Base-by-base conservation (phyloP, 2,329 filamentous ascomycete genomes). In the Dactylonectria macrodidyma region DNA sequence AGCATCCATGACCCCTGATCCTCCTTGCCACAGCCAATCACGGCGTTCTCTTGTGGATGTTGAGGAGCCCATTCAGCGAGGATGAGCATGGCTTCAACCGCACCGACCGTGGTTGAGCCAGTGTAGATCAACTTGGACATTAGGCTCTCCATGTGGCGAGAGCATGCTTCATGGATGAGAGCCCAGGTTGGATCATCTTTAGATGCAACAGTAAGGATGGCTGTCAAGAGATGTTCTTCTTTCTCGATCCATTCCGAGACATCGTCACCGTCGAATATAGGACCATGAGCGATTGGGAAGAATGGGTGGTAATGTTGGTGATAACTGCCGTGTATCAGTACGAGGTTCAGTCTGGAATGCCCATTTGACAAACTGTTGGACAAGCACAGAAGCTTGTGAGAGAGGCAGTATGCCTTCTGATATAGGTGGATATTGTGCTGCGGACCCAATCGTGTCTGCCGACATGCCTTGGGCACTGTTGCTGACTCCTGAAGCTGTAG, bases 1-100 rank as follows among this genome's bases (percentile, higher is more conserved):
- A 93, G 90, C 91, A 93, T 93, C 92, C 92, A 94, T 0, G 91
- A 91, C 34, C 92, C 91, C 51, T 92, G 87, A 73, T 94, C 91
- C 76, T 93, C 92, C 77, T 93, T 91, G 9, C 92, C 92, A 62
- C 91, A 86, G 0, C 91, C 92, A 22, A 93, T 89, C 30, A 88
- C 85, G 36, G 89, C 89, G 34, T 89, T 88, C 38, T 87, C 86
- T 6, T 90, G 83, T 2, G 90, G 86, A 0, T 89, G 89, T 68
- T 92, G 91, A 0, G 91, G 90, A 7, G 90, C 91, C 92, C 92
- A 94, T 75, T 94, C 91, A 0, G 92, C 91, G 1, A 94, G 86
- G 2, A 94, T 82, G 0, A 93, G 82, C 2, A 94, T 80, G 2
- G 91, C 90, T 75, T 94, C 91, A 0, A 93, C 91, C 1, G 91